These are phyloP conservation scores for Leptographium lundbergii DNA, from an alignment of 2,329 filamentous ascomycete genomes.

Conservation along the genomic window DNA sequence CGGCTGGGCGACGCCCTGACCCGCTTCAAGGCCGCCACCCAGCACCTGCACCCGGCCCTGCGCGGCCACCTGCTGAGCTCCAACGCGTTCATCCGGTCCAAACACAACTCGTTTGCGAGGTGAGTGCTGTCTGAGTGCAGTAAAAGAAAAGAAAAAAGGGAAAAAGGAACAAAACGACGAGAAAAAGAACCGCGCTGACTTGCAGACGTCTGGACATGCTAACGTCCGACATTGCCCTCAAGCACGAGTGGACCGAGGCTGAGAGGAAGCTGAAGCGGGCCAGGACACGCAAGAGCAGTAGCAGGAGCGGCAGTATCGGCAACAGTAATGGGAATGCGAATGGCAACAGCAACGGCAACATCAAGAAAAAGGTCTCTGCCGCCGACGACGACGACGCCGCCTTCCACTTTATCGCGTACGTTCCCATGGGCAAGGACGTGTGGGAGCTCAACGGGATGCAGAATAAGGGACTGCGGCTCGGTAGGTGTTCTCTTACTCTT, in stretches of 20 bases:
- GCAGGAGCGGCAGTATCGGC: neutral
- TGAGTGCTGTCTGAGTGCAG: slow-evolving; percentile 20
- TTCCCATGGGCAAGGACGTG: slow-evolving; percentile 60
- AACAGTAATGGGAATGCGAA: neutral
- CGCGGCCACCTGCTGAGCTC: slow-evolving; percentile 65
- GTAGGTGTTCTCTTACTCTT: slow-evolving; percentile 18
- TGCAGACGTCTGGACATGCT: slow-evolving; percentile 56
- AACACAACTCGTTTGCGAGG: slow-evolving; percentile 82
- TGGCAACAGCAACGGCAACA: neutral
- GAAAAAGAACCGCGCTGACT: neutral
- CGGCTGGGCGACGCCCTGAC: slow-evolving; percentile 58
- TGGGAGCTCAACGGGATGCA: slow-evolving; percentile 96
- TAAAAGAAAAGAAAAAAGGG: too few relatives aligned
- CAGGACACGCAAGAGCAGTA: slow-evolving; percentile 14
- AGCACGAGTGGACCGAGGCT: slow-evolving; percentile 36
- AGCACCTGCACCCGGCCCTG: slow-evolving; percentile 53
- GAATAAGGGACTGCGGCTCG: slow-evolving; percentile 53
- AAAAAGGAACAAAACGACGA: too few relatives aligned
- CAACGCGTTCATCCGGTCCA: slow-evolving; percentile 62
- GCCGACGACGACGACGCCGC: slow-evolving; percentile 59
- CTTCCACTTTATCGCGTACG: slow-evolving; percentile 97
- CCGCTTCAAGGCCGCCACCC: slow-evolving; percentile 62
- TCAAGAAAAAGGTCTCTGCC: slow-evolving; percentile 20
- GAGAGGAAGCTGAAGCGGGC: slow-evolving; percentile 9
- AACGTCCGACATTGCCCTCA: slow-evolving; percentile 53